Percentiles rank a stretch among this genome's conserved stretches.
Conservation (phyloP, 306 rosid species). For the Leucaena leucocephala region DNA sequence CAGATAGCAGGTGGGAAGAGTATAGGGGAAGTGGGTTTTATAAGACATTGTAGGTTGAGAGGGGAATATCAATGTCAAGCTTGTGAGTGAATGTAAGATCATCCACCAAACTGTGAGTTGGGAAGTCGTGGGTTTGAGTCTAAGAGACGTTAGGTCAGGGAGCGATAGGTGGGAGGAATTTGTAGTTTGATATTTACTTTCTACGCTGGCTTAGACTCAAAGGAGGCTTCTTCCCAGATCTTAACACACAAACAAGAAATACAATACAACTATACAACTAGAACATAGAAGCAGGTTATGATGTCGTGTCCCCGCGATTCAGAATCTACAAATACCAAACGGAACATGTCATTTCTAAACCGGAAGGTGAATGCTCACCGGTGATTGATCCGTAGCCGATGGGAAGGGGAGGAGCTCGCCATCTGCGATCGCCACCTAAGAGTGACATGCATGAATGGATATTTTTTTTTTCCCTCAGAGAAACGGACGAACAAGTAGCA, state of each 20-base stretch:
- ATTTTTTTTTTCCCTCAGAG: neutral
- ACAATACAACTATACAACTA: neutral
- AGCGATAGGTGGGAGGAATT: conserved; percentile 38
- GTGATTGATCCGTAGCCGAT: neutral
- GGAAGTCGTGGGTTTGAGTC: conserved; percentile 83
- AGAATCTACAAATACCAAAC: conserved; percentile 20
- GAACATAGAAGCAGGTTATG: conserved; percentile 19
- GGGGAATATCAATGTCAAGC: conserved; percentile 40
- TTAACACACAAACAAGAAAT: conserved; percentile 1
- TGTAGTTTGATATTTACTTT: conserved; percentile 39
- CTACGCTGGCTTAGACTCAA: conserved; percentile 52
- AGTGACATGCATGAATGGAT: neutral
- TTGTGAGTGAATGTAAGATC: conserved; percentile 35
- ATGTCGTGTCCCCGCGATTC: conserved; percentile 32
- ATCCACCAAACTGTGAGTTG: conserved; percentile 91
- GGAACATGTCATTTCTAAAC: conserved; percentile 20
- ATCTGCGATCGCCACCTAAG: neutral
- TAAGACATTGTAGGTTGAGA: conserved; percentile 51
- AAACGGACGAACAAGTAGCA: neutral
- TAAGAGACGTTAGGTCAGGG: conserved; percentile 58
- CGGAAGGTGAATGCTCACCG: conserved; percentile 4
- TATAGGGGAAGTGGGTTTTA: conserved; percentile 43
- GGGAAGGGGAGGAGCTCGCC: neutral
- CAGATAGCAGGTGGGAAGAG: conserved; percentile 33
- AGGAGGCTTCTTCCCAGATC: conserved; percentile 44